A percentile compares a stretch with the other conserved stretches of the same genome.
Evolutionary conservation across 2,329 filamentous ascomycete genomes (phyloP).

Genomic region (Lasiodiplodia gonubiensis): DNA sequence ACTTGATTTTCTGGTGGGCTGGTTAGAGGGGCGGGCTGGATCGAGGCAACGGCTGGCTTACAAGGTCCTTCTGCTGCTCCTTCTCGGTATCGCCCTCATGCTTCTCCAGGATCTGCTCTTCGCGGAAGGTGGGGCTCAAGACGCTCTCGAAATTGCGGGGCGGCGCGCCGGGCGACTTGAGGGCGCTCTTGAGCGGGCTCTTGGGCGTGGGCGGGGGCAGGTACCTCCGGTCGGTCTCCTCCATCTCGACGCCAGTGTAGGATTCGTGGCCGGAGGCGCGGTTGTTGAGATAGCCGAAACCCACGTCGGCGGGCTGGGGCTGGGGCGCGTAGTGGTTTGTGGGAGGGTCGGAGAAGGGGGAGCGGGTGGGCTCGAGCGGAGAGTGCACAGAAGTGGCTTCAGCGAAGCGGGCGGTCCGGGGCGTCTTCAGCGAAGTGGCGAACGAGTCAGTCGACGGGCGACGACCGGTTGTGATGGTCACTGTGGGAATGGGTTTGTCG

Average conservation of each 20-base stretch:
- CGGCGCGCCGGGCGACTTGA: slow-evolving; percentile 85
- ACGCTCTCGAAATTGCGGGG: slow-evolving; percentile 72
- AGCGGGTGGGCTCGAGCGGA: slow-evolving; percentile 65
- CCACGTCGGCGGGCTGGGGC: slow-evolving; percentile 81
- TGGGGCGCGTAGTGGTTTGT: slow-evolving; percentile 64
- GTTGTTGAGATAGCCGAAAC: slow-evolving; percentile 86
- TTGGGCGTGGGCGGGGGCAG: slow-evolving; percentile 68
- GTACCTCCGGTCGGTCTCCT: slow-evolving; percentile 54
- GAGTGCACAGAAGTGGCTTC: slow-evolving; percentile 82
- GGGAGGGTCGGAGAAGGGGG: slow-evolving; percentile 66
- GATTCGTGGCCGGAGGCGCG: slow-evolving; percentile 41
- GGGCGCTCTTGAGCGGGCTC: slow-evolving; percentile 81
- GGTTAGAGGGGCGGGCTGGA: slow-evolving; percentile 43
- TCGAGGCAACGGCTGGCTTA: slow-evolving; percentile 57
- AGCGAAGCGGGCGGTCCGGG: slow-evolving; percentile 78
- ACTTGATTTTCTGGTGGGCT: slow-evolving; percentile 80
- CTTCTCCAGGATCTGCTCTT: slow-evolving; percentile 88
- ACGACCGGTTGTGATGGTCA: slow-evolving; percentile 48
- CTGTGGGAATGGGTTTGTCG: slow-evolving; percentile 50
- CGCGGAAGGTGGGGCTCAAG: slow-evolving; percentile 86
- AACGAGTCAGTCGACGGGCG: slow-evolving; percentile 47
- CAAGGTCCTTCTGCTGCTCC: slow-evolving; percentile 84
- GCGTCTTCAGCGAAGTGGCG: slow-evolving; percentile 61
- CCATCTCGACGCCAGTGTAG: slow-evolving; percentile 58
- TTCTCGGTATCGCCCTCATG: slow-evolving; percentile 81